Conservation (phyloP, 345 rosid species). For the Diplotaxis tenuifolia region DNA sequence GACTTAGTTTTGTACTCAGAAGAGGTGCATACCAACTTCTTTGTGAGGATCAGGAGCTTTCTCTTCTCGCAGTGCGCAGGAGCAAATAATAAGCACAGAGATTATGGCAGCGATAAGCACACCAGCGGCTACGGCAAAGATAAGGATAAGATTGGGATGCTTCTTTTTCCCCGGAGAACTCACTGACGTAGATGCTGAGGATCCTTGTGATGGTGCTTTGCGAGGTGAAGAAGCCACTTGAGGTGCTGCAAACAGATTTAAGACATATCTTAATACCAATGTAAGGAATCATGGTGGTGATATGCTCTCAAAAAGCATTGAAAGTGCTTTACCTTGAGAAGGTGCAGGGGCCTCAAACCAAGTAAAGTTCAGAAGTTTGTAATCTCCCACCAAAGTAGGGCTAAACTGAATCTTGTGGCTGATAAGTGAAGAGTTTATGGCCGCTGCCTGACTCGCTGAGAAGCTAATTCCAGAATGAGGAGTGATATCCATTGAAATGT, state of each 20-base stretch:
- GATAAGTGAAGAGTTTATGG: conserved; percentile 70
- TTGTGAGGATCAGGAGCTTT: conserved; percentile 53
- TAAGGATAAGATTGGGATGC: conserved; percentile 58
- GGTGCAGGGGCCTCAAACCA: conserved; percentile 79
- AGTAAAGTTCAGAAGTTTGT: conserved; percentile 79
- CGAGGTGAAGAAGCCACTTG: conserved; percentile 49
- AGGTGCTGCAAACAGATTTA: conserved; percentile 62
- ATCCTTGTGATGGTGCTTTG: conserved; percentile 49
- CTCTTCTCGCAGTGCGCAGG: conserved; percentile 50
- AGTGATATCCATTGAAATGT: conserved; percentile 91
- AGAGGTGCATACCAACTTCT: conserved; percentile 52
- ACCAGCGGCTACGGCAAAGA: conserved; percentile 69
- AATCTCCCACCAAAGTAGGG: conserved; percentile 70
- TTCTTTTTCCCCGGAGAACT: conserved; percentile 48
- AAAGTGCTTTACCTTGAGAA: conserved; percentile 61
- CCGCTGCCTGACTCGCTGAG: conserved; percentile 66
- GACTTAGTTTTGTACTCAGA: conserved; percentile 21
- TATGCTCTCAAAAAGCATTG: neutral
- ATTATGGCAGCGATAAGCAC: conserved; percentile 53
- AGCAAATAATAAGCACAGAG: conserved; percentile 61
- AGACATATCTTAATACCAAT: conserved; percentile 17
- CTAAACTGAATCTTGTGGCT: conserved; percentile 69
- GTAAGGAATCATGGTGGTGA: conserved; percentile 4
- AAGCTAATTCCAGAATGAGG: conserved; percentile 84
- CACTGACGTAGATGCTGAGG: conserved; percentile 43